Base-by-base conservation (phyloP, 2,329 filamentous ascomycete species). In the Aspergillus sclerotialis region DNA sequence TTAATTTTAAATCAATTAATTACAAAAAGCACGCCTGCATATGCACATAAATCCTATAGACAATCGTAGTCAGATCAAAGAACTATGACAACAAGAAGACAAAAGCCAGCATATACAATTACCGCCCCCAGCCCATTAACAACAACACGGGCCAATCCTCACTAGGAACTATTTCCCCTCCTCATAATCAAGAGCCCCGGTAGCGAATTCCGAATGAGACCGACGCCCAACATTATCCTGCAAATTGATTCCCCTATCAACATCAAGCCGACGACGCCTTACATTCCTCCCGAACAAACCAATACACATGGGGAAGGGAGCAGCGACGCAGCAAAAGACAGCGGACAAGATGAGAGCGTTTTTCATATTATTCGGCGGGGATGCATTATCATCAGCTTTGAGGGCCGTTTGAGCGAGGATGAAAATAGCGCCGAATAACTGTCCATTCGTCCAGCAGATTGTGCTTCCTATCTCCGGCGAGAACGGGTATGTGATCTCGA, bases 401-500 rank as follows among this genome's bases (percentile, higher is more conserved):
- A 96, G 68, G 12, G 82, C 84, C 56, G 88, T 82, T 65, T 85
- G 84, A 37, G 90, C 64, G 18, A 98, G 65, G 50, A 95, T 84
- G 53, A 95, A 94, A 17, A 89, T 63, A 2, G 78, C 89, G 9
- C 92, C 92, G 1, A 93, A 63, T 6, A 95, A 62, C 66, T 96
- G 90, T 0, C 92, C 90, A 5, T 82, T 82, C 1, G 77, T 75
- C 92, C 92, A 96, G 51, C 82, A 84, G 14, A 93, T 69, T 17
- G 84, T 87, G 42, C 78, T 84, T 1, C 84, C 85, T 28, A 95
- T 75, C 62, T 94, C 90, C 0, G 92, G 89, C 26, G 79, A 82
- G 16, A 93, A 78, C 0, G 92, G 92, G 52, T 92, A 85, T 4
- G 84, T 88, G 39, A 94, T 75, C 58, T 96, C 87, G 33, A 85